These are phyloP conservation scores for Vigna mungo DNA, from an alignment of 306 rosid species.

Conservation along the genomic window DNA sequence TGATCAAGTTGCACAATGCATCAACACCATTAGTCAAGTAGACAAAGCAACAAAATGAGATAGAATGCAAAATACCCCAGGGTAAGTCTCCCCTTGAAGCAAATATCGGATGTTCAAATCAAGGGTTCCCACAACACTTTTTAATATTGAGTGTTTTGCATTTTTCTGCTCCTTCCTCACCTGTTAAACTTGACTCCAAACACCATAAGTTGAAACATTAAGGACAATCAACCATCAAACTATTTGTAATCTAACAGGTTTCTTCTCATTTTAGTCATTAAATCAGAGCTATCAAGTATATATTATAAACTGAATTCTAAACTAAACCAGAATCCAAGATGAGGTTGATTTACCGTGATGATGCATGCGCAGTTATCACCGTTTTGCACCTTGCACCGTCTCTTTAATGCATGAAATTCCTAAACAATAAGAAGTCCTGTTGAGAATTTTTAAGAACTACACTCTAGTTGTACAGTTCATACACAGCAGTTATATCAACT, in stretches of 20 bases:
- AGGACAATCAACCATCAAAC: constrained; percentile 28
- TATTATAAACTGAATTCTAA: constrained; percentile 31
- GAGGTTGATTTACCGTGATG: constrained; percentile 65
- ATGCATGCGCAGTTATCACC: constrained; percentile 70
- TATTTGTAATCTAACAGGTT: background rate
- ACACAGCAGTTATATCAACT: constrained; percentile 29
- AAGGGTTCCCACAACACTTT: constrained; percentile 90
- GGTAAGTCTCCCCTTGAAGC: constrained; percentile 89
- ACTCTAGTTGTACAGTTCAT: constrained; percentile 10
- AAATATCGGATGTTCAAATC: constrained; percentile 74
- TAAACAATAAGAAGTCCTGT: constrained; percentile 45
- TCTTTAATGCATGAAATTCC: constrained; percentile 87
- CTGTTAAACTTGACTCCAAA: constrained; percentile 65
- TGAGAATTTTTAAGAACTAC: constrained; percentile 33
- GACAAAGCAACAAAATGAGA: constrained; percentile 26
- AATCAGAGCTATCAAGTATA: constrained; percentile 26
- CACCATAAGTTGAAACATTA: constrained; percentile 42
- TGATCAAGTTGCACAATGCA: constrained; percentile 16
- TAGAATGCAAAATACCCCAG: constrained; percentile 66
- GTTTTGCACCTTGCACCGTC: constrained; percentile 54
- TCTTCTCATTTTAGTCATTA: background rate
- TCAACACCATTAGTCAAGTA: constrained; percentile 38
- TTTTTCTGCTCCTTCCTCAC: constrained; percentile 76
- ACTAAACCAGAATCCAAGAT: constrained; percentile 32
- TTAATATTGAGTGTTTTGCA: constrained; percentile 62